Conservation (phyloP, 495 filamentous ascomycete genomes). For the Neurospora sp. region DNA sequence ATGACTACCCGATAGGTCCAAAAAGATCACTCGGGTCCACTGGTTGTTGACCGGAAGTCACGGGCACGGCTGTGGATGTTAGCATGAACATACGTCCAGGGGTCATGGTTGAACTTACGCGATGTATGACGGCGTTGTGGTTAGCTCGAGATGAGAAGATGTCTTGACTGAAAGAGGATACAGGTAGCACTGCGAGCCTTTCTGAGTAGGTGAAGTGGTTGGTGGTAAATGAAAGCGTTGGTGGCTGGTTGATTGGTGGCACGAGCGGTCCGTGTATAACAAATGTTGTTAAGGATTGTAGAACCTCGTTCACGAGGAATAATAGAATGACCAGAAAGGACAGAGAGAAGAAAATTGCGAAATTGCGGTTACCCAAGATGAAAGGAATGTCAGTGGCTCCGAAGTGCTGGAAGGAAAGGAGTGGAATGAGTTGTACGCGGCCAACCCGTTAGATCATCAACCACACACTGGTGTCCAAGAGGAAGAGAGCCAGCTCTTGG, state of each 20-base stretch:
- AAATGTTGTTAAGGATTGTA: neutral
- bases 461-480: constrained; percentile 32
- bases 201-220: constrained; percentile 5
- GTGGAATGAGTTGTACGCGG: constrained; percentile 32
- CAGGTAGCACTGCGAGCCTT: neutral
- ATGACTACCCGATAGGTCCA: constrained; percentile 21
- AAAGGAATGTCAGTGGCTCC: constrained; percentile 13
- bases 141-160: neutral
- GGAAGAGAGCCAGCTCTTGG: constrained; percentile 43
- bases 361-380: neutral
- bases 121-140: neutral
- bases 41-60: constrained; percentile 27
- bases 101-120: neutral
- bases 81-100: constrained; percentile 23
- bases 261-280: neutral
- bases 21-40: constrained; percentile 24
- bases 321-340: neutral
- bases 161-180: constrained; percentile 4
- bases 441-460: constrained; percentile 30
- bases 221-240: neutral
- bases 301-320: neutral
- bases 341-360: neutral
- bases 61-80: constrained; percentile 15
- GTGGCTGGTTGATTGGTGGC: constrained; percentile 9
- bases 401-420: constrained; percentile 27